Base-by-base conservation (phyloP, 2,329 filamentous ascomycete genomes). In the Phialocephala sp. region DNA sequence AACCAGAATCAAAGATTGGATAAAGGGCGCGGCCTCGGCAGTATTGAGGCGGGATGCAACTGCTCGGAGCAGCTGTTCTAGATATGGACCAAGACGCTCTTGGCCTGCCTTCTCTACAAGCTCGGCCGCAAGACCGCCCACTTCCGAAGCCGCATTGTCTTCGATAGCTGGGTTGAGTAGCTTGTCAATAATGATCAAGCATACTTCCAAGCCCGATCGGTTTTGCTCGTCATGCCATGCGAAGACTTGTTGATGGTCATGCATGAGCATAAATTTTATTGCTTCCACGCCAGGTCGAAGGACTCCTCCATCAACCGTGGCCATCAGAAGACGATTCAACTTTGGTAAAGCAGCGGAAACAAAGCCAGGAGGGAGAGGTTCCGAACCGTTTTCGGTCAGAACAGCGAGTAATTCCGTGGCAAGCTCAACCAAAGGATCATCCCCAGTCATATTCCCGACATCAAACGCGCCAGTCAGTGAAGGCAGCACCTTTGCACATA, bases 71-170 rank as follows among this genome's bases (percentile, higher is more conserved):
- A 99, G 87, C 77, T 97, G 92, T 47, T 92, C 89, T 32, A 99
- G 84, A 77, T 93, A 97, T 12, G 94, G 94, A 0, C 95, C 95
- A 12, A 99, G 87, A 62, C 92, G 88, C 76, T 97, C 94, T 43
- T 93, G 89, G 12, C 95, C 95, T 60, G 94, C 95, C 79, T 95
- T 97, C 79, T 98, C 94, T 0, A 99, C 95, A 35, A 99, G 84
- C 78, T 97, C 94, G 1, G 94, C 94, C 4, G 95, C 95, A 69
- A 99, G 86, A 18, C 93, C 93, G 71, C 95, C 95, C 52, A 99
- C 94, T 80, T 99, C 94, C n/a, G 93, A 92, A 5, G 94, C 95
- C 20, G 93, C 92, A 73, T 94, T 93, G 74, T 99, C 95, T 73
- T 96, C 91, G n/a, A 98, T 90, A 1, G 85, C 80, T 1, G 92